These are phyloP conservation scores for Rosa hybrid DNA, from an alignment of 331 rosid species.

Conservation along the genomic window DNA sequence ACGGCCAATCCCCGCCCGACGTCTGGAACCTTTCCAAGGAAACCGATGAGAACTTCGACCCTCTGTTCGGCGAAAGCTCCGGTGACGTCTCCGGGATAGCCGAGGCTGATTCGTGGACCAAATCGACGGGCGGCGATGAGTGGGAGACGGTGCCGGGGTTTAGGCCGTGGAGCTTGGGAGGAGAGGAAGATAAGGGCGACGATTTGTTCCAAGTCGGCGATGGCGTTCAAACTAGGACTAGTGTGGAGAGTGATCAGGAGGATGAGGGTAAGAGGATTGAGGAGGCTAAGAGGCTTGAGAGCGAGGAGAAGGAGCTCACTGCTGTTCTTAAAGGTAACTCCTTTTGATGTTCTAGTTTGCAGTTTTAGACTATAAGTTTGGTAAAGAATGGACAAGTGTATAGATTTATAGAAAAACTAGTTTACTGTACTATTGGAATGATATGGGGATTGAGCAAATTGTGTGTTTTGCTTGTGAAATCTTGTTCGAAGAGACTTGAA, in stretches of 20 bases:
- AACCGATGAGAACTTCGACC: constrained; percentile 42
- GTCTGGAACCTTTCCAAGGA: constrained; percentile 55
- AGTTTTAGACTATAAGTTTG: background rate
- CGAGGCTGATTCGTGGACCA: constrained; percentile 40
- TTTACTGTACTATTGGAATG: background rate
- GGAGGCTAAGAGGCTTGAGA: constrained; percentile 49
- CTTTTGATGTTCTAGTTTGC: background rate
- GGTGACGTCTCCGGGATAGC: constrained; percentile 20
- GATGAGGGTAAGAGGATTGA: constrained; percentile 32
- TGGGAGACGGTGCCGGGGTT: constrained; percentile 37
- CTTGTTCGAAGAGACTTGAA: background rate
- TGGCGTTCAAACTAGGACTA: background rate
- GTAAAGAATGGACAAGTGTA: background rate
- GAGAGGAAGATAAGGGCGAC: constrained; percentile 36
- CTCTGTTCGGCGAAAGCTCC: constrained; percentile 41
- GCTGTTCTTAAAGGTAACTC: constrained; percentile 57
- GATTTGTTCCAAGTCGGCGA: constrained; percentile 53
- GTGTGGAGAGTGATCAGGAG: background rate
- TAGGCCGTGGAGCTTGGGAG: constrained; percentile 58
- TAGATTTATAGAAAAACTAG: background rate
- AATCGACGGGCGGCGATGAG: constrained; percentile 32
- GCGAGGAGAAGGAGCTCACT: constrained; percentile 66
- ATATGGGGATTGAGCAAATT: background rate
- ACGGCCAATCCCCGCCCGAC: constrained; percentile 29
- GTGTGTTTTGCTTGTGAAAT: background rate